Conservation (phyloP, 306 rosid genomes). For the Lathyrus aphaca region DNA sequence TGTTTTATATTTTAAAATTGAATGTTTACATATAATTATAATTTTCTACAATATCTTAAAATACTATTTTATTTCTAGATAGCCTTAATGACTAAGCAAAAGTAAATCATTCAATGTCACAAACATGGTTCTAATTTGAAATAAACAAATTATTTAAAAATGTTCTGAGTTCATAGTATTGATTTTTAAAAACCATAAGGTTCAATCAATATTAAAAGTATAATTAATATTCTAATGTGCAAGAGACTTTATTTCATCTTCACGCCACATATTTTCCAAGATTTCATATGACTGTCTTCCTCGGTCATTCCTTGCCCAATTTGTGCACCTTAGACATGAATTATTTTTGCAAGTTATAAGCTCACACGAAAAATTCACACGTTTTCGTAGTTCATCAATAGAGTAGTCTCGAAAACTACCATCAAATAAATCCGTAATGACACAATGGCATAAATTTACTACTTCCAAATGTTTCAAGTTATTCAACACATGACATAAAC, state of each 20-base stretch:
- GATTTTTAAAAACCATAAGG: not conserved
- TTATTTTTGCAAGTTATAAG: not conserved
- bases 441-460: constrained; percentile 37
- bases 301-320: not conserved
- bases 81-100: not conserved
- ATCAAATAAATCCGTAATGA: not conserved
- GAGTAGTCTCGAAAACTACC: not conserved
- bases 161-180: too few relatives aligned
- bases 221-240: not conserved
- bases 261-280: constrained; percentile 8
- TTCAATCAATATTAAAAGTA: not conserved
- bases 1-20: too few relatives aligned
- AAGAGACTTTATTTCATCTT: constrained; percentile 16
- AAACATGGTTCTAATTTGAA: not conserved
- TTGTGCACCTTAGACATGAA: not conserved
- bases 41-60: too few relatives aligned
- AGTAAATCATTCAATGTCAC: too few relatives aligned
- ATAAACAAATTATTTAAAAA: too few relatives aligned
- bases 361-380: not conserved
- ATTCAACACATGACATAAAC: not conserved
- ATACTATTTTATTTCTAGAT: not conserved
- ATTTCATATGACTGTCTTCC: fast-evolving
- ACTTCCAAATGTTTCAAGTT: constrained; percentile 26
- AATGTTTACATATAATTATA: too few relatives aligned
- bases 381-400: not conserved